Evolutionary conservation across 805 yeast genomes (phyloP), one percentile per base, ranked within the genome.

Genomic region (Candida ortonii): DNA sequence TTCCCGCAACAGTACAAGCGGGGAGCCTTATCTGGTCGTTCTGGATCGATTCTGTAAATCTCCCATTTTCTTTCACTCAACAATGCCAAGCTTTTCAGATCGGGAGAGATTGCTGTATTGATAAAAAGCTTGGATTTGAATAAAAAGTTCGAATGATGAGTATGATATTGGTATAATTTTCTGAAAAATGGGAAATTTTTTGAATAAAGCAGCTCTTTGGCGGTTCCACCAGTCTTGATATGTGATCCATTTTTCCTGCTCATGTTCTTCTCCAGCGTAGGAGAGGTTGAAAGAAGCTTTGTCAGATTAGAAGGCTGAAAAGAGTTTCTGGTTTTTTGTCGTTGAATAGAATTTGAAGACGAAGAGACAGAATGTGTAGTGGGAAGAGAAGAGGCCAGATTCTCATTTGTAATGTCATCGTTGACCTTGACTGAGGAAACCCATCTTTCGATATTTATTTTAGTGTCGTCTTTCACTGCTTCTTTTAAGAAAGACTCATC

Each of bases 101-200:
- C 83, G 7, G 80, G 78, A 7, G 93, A 69, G 28, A 77, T 68
- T 39, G 84, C 69, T 34, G 87, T 57, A 59, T 78, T 62, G 44
- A 78, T 66, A 52, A 73, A 62, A 46, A 71, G 42, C 61, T 70
- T 64, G 33, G 76, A 62, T 21, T 71, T 61, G 31, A 72, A 54
- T 20, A 76, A 61, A 35, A 75, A 63, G 30, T 68, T 68, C 7
- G 77, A 59, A 16, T 55, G 55, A 38, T 76, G 80, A 0, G 81
- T 73, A 17, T 66, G 61, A 50, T 70, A 71, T 27, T 76, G 76
- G 31, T 69, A 66, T 31, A 74, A 68, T 42, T 74, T 80, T 39
- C 95, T 69, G 53, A 82, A 84, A 36, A 78, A 75, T 0, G 97
- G 97, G 59, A 86, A 88, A 48, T 90, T 85, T 49, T 79, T 82